Base-by-base conservation (phyloP, 2,329 filamentous ascomycete species). In the Alternaria longipes region DNA sequence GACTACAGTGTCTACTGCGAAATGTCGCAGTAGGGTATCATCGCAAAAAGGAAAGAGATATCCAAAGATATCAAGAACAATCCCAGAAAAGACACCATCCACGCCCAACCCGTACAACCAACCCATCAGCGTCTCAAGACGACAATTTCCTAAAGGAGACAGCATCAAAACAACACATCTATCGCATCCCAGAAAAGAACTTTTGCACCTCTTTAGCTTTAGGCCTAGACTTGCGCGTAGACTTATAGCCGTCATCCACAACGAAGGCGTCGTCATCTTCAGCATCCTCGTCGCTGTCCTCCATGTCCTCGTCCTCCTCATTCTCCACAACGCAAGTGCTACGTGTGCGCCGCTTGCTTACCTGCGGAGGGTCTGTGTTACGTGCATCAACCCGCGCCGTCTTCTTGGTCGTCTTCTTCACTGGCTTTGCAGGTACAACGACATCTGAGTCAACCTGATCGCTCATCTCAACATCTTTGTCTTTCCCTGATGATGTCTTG, bases 221-320 rank as follows among this genome's bases (percentile, higher is more conserved):
- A 5, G 56, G 16, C 14, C 40, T 52, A 5, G 44, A 50, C 44
- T 54, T 55, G 42, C 53, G 53, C 36, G 32, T 55, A 20, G 44
- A 32, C 26, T 49, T 38, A 8, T 32, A 30, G 11, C 36, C 20
- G 12, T 55, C 56, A 3, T 59, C 36, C 5, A 50, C 51, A 12
- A 55, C n/a, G 16, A 55, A 55, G 12, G 49, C 36, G 11, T 38
- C 42, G 2, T 44, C 36, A 3, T 38, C 12, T 7, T 30, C 44
- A 12, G n/a, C 12, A 18, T 20, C 42, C 3, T 47, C 34, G 36
- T 42, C 20, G 12, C 2, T 20, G 34, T 50, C 28, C 36, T 51
- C 18, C 26, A 26, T 41, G 5, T 20, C 12, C 12, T 36, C 20
- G 9, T 52, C 36, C 2, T 52, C 24, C 9, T 20, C 24, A 2